Conservation (phyloP, 1,284 basidiomycete genomes). For the Hortiboletus rubellus region DNA sequence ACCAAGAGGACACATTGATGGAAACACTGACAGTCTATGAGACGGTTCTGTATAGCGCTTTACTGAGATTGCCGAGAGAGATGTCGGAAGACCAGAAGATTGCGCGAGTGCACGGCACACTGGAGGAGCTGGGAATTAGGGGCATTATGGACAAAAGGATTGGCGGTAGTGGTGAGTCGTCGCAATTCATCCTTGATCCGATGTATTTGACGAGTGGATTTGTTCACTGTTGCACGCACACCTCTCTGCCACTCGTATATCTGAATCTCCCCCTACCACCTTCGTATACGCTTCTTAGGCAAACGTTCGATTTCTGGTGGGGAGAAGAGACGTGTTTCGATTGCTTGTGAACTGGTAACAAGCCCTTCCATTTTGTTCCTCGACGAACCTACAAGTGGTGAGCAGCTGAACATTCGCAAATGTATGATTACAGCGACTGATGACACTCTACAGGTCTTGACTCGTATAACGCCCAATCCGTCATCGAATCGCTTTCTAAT, state of each 20-base stretch:
- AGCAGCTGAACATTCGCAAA: constrained; percentile 26
- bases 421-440: neutral
- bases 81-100: constrained; percentile 96
- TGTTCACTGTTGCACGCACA: neutral
- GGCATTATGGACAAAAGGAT: constrained; percentile 90
- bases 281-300: constrained; percentile 40
- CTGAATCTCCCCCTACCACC: neutral
- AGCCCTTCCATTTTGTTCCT: constrained; percentile 94
- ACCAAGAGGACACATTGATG: constrained; percentile 98
- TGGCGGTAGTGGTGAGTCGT: constrained; percentile 71
- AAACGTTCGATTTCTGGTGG: constrained; percentile 91
- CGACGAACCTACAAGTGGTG: constrained; percentile 95
- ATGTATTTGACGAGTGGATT: neutral
- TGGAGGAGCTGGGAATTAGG: constrained; percentile 93
- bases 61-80: constrained; percentile 87
- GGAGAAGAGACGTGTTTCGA: constrained; percentile 93
- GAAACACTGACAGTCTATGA: constrained; percentile 97
- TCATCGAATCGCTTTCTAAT: constrained; percentile 85
- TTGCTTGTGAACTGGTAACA: constrained; percentile 98
- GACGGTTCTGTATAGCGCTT: constrained; percentile 91
- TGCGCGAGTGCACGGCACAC: constrained; percentile 90
- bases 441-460: constrained; percentile 68
- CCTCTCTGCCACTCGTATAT: neutral
- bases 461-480: constrained; percentile 94
- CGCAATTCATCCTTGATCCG: neutral